Evolutionary conservation across 2,329 filamentous ascomycete genomes (phyloP).

Genomic region (Nothophoma quercina): DNA sequence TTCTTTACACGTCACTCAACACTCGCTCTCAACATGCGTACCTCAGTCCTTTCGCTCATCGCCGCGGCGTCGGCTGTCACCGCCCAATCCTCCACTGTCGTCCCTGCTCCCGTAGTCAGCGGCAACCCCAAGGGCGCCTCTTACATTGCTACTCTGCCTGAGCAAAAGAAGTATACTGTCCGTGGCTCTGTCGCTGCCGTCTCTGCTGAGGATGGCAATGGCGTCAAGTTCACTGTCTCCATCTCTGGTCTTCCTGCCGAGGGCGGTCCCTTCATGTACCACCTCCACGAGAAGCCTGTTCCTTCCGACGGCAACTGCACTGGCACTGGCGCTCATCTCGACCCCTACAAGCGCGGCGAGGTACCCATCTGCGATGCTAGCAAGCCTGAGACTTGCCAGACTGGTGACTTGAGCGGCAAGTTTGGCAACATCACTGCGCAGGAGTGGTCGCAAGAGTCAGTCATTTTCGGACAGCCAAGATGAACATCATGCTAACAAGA

Average conservation of each 20-base stretch:
- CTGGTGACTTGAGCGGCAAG: conserved; percentile 57
- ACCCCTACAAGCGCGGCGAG: conserved; percentile 54
- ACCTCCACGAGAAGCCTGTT: conserved; percentile 55
- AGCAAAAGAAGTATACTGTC: conserved; percentile 42
- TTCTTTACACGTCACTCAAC: conserved; percentile 18
- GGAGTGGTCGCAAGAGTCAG: conserved; percentile 50
- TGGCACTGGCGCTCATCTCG: conserved; percentile 51
- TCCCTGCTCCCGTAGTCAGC: conserved; percentile 43
- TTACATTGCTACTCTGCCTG: conserved; percentile 50
- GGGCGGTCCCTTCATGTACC: conserved; percentile 57
- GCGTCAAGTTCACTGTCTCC: conserved; percentile 51
- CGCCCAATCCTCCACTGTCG: conserved; percentile 37
- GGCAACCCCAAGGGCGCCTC: conserved; percentile 50
- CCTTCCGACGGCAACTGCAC: conserved; percentile 54
- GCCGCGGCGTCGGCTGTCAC: conserved; percentile 38
- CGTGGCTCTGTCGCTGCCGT: conserved; percentile 46
- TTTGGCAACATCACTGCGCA: conserved; percentile 49
- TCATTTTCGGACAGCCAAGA: conserved; percentile 47
- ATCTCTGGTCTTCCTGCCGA: conserved; percentile 51
- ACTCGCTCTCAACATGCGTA: conserved; percentile 41
- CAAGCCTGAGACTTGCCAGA: conserved; percentile 52
- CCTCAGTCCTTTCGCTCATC: conserved; percentile 37
- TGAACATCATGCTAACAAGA: neutral
- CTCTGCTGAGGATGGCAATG: conserved; percentile 46
- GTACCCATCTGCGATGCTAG: conserved; percentile 46